Conservation (phyloP, 1,284 basidiomycete genomes). For the Coniferiporia sulphurascens region DNA sequence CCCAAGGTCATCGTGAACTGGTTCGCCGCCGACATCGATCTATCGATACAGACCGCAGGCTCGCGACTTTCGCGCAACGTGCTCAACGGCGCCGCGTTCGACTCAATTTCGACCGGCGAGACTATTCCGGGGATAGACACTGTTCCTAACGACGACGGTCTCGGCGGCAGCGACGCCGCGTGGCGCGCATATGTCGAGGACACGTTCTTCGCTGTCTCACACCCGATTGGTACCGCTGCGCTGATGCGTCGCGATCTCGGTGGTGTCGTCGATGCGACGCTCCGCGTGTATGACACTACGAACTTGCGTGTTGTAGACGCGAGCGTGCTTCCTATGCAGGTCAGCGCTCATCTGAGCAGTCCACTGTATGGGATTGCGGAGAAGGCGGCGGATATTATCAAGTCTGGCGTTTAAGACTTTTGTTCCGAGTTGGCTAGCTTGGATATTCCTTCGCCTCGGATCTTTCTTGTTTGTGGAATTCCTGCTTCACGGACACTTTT, state of each 20-base stretch:
- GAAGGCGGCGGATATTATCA: slow-evolving; percentile 43
- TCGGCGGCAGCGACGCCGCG: slow-evolving; percentile 17
- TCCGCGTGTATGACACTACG: slow-evolving; percentile 24
- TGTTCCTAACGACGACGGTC: slow-evolving; percentile 8
- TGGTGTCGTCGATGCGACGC: slow-evolving; percentile 35
- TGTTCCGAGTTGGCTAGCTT: background rate
- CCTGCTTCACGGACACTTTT: background rate
- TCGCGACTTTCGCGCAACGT: slow-evolving; percentile 43
- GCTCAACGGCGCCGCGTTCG: slow-evolving; percentile 35
- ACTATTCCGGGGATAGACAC: background rate
- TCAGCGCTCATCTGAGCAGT: slow-evolving; percentile 19
- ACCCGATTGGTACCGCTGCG: slow-evolving; percentile 37
- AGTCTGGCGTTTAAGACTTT: slow-evolving; percentile 22
- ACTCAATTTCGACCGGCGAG: slow-evolving; percentile 10
- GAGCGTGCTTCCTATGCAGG: slow-evolving; percentile 20
- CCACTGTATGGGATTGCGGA: slow-evolving; percentile 45
- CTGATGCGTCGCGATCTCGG: slow-evolving; percentile 39
- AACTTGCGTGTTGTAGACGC: slow-evolving; percentile 21
- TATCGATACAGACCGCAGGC: slow-evolving; percentile 45
- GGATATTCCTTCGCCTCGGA: background rate
- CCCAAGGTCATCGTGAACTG: slow-evolving; percentile 45
- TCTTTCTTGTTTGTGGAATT: too few relatives aligned
- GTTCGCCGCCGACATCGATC: slow-evolving; percentile 43
- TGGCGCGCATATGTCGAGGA: slow-evolving; percentile 19
- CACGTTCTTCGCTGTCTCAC: slow-evolving; percentile 22